A percentile compares a stretch with the other conserved stretches of the same genome.
Evolutionary conservation across 2,329 filamentous ascomycete genomes (phyloP).

Genomic region (Laburnicola sp.): DNA sequence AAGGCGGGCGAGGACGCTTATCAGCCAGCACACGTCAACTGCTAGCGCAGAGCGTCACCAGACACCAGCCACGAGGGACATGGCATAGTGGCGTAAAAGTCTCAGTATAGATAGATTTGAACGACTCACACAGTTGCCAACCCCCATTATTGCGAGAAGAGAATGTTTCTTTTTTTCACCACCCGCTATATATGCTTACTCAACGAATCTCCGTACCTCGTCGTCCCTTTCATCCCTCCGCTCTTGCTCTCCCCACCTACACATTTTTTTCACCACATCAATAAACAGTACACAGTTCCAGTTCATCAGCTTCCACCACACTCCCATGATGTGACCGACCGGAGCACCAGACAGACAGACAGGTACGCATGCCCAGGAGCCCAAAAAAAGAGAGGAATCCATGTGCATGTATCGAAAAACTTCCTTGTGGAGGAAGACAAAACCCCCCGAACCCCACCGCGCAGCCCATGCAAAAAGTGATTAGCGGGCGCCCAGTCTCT

Average conservation of each 20-base stretch:
- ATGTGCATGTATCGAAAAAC: slow-evolving; percentile 45
- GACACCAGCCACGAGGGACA: no score
- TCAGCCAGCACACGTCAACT: no score
- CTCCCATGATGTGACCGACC: no score
- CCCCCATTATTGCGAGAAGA: no score
- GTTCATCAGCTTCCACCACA: slow-evolving; percentile 26
- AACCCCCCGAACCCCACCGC: slow-evolving; percentile 27
- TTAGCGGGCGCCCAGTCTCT: slow-evolving; percentile 40
- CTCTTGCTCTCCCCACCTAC: slow-evolving; percentile 11
- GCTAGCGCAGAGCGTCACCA: no score
- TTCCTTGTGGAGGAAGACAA: no score
- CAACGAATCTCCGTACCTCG: slow-evolving; percentile 2
- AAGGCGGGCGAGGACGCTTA: no score
- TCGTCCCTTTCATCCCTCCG: slow-evolving; percentile 12
- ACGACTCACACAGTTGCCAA: no score
- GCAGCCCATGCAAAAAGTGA: slow-evolving; percentile 41
- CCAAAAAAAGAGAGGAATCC: slow-evolving; percentile 10
- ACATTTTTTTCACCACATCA: slow-evolving; percentile 23
- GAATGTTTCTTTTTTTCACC: slow-evolving; percentile 11
- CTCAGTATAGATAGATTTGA: no score
- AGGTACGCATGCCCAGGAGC: no score
- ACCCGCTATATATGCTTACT: slow-evolving; percentile 9
- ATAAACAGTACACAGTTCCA: slow-evolving; percentile 36
- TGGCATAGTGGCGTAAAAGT: no score
- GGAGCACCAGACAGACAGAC: no score